Percentiles rank a stretch among this genome's conserved stretches.
phyloP scores from a whole-genome alignment of 2,329 filamentous ascomycete species.

The Fusarium albosuccineum region DNA sequence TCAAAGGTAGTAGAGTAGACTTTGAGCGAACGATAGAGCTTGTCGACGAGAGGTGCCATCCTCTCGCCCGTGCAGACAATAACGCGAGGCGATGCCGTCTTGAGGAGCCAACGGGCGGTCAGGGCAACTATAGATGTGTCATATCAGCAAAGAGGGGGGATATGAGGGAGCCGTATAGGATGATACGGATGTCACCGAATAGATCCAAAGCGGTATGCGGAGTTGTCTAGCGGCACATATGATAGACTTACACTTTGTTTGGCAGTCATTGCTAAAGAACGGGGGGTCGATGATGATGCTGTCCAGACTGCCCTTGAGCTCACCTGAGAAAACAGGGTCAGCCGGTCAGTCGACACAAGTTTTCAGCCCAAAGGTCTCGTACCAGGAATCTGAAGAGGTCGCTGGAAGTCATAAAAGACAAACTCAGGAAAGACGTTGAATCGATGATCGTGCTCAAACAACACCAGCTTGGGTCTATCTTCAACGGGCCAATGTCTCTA shows the following conservation, averaged over 20 bases:
- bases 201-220: too few relatives aligned
- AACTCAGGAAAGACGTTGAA: conserved; percentile 83
- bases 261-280: conserved; percentile 83
- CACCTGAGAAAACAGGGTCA: conserved; percentile 47
- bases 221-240: not conserved
- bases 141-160: conserved; percentile 30
- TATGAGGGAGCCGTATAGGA: not conserved
- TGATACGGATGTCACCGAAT: not conserved
- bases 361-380: conserved; percentile 18
- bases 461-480: conserved; percentile 67
- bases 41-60: conserved; percentile 74
- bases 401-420: conserved; percentile 78
- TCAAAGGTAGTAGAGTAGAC: conserved; percentile 76
- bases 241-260: conserved; percentile 74
- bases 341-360: not conserved
- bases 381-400: conserved; percentile 75
- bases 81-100: conserved; percentile 57
- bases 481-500: conserved; percentile 39
- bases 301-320: conserved; percentile 74
- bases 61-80: conserved; percentile 84
- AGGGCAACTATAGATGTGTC: conserved; percentile 69
- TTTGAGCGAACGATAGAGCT: conserved; percentile 75
- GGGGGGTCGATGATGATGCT: conserved; percentile 82
- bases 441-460: conserved; percentile 81
- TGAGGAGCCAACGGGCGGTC: conserved; percentile 80